These are phyloP conservation scores for Gaertneriomyces semiglobifer DNA, from an alignment of 192 early-diverging fungal genomes.

Conservation along the genomic window DNA sequence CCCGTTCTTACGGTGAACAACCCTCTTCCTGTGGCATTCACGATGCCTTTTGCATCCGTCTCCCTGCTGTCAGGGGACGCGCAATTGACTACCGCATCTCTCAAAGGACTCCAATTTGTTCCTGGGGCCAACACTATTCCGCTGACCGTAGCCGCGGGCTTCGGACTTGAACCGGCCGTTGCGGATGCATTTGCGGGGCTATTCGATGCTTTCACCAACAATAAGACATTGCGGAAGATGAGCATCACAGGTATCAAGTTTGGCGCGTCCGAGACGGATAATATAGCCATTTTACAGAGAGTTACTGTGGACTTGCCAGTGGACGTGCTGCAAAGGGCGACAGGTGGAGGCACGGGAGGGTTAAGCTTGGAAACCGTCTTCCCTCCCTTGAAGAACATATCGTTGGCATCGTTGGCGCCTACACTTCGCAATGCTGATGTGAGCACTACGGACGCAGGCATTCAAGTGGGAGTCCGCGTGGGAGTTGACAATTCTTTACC, in stretches of 20 bases:
- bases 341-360: not conserved
- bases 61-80: not conserved
- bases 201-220: conserved; percentile 10
- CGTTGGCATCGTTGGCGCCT: conserved; percentile 16
- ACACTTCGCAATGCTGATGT: conserved; percentile 18
- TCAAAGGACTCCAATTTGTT: conserved; percentile 1
- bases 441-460: conserved; percentile 3
- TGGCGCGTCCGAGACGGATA: conserved; percentile 6
- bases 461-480: not conserved
- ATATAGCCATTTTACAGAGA: not conserved
- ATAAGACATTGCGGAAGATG: conserved; percentile 6
- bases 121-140: not conserved
- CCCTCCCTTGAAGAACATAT: conserved; percentile 12
- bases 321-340: not conserved
- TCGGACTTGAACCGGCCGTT: conserved; percentile 9
- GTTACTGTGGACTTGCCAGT: not conserved
- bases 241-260: conserved; percentile 8
- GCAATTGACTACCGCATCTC: conserved; percentile 9
- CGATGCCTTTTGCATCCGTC: conserved; percentile 5
- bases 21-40: conserved; percentile 16
- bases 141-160: conserved; percentile 1
- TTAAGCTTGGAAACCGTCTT: conserved; percentile 1
- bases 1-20: conserved; percentile 5
- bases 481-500: conserved; percentile 12
- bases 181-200: not conserved